phyloP scores from a whole-genome alignment of 1,139 yeast genomes.

The Nakaseomyces nivariensis region DNA sequence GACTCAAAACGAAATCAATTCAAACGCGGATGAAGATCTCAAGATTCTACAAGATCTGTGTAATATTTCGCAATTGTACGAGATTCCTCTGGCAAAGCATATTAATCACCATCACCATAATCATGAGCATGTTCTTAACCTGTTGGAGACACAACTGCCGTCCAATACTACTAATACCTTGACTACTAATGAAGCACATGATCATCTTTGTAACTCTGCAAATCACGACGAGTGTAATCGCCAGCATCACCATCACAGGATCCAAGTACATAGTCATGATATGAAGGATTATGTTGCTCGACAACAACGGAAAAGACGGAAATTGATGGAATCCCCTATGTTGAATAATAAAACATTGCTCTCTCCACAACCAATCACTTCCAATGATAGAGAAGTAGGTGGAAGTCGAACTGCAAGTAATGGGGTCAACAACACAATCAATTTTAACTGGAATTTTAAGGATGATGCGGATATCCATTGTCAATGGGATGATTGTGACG shows the following conservation, averaged over 20 bases:
- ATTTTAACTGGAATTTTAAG: conserved; percentile 33
- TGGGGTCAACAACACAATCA: conserved; percentile 19
- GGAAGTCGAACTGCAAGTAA: background rate
- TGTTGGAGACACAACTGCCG: conserved; percentile 4
- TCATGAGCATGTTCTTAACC: conserved; percentile 1
- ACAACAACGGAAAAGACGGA: background rate
- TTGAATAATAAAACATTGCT: background rate
- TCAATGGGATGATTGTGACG: conserved; percentile 48
- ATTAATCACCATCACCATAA: conserved; percentile 8
- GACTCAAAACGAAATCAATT: background rate
- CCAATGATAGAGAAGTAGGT: background rate
- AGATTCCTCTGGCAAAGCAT: conserved; percentile 25
- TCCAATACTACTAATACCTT: background rate
- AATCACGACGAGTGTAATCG: conserved; percentile 4
- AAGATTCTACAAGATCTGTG: conserved; percentile 25
- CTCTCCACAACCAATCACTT: background rate
- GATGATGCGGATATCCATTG: conserved; percentile 30
- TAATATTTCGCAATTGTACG: conserved; percentile 27
- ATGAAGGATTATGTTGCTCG: conserved; percentile 1
- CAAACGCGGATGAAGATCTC: conserved; percentile 20
- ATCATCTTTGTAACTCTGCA: background rate
- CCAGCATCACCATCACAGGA: conserved; percentile 30
- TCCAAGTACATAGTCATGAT: conserved; percentile 30
- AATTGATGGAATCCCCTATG: background rate
- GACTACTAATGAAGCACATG: background rate